phyloP scores from a whole-genome alignment of 2,329 filamentous ascomycete genomes.

The Hypoxylon sp. region DNA sequence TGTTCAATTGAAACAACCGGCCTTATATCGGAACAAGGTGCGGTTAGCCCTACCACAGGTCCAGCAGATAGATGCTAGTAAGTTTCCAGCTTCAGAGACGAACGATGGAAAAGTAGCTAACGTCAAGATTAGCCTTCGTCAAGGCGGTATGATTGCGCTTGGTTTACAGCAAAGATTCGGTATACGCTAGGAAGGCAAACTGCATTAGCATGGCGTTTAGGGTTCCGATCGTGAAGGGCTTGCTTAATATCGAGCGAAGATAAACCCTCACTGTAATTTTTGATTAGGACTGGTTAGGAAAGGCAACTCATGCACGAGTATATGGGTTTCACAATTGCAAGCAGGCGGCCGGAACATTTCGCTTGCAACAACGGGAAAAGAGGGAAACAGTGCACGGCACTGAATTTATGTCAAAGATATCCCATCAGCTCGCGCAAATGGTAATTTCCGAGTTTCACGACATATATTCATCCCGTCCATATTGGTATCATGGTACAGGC shows the following conservation, averaged over 20 bases:
- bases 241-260: constrained; percentile 12
- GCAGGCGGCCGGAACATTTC: constrained; percentile 15
- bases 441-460: constrained; percentile 33
- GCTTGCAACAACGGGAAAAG: constrained; percentile 21
- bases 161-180: constrained; percentile 5
- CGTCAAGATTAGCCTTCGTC: constrained; percentile 47
- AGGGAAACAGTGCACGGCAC: constrained; percentile 20
- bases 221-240: constrained; percentile 20
- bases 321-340: constrained; percentile 14
- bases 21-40: constrained; percentile 94
- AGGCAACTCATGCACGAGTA: constrained; percentile 13
- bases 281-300: constrained; percentile 16
- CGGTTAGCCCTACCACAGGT: constrained; percentile 88
- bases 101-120: constrained; percentile 30
- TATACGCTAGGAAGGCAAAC: constrained; percentile 27
- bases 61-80: constrained; percentile 96
- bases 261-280: constrained; percentile 20
- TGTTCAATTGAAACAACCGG: constrained; percentile 82
- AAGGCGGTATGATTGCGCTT: constrained; percentile 42
- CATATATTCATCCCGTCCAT: constrained; percentile 35
- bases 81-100: constrained; percentile 61
- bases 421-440: constrained; percentile 38
- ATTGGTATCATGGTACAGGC: constrained; percentile 45
- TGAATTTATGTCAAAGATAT: constrained; percentile 39
- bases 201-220: constrained; percentile 54